A percentile compares a stretch with the other conserved stretches of the same genome.
Evolutionary conservation across 2,329 filamentous ascomycete species (phyloP).

Genomic region (Decorospora gaudefroyi): DNA sequence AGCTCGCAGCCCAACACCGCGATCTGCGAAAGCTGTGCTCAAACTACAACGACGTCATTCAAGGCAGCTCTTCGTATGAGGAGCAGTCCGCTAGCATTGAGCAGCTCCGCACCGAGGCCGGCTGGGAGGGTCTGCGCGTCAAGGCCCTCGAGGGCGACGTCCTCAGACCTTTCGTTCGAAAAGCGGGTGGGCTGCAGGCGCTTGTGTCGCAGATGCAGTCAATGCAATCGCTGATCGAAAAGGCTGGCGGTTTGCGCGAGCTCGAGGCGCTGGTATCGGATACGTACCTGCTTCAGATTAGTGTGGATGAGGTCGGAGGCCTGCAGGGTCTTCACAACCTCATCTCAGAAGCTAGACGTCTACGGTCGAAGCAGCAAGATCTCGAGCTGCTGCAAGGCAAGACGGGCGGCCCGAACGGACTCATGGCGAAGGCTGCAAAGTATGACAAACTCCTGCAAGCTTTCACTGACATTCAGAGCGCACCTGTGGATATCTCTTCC

Average conservation of each 20-base stretch:
- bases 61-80: conserved; percentile 9
- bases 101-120: conserved; percentile 22
- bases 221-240: conserved; percentile 13
- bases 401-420: conserved; percentile 1
- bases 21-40: conserved; percentile 16
- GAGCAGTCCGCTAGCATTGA: conserved; percentile 10
- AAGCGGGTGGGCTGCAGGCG: conserved; percentile 22
- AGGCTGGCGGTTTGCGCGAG: conserved; percentile 17
- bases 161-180: conserved; percentile 19
- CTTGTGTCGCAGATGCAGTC: conserved; percentile 11
- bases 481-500: neutral
- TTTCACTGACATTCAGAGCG: conserved; percentile 6
- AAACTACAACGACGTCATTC: conserved; percentile 16
- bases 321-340: conserved; percentile 13
- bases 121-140: conserved; percentile 18
- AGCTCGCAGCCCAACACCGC: conserved; percentile 14
- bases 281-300: conserved; percentile 12
- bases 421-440: conserved; percentile 16
- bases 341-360: conserved; percentile 9
- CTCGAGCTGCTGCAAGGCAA: conserved; percentile 1
- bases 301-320: conserved; percentile 15
- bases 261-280: conserved; percentile 18
- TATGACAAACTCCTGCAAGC: conserved; percentile 19
- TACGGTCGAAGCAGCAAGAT: conserved; percentile 12
- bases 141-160: conserved; percentile 24